A percentile compares a stretch with the other conserved stretches of the same genome.
These are phyloP conservation scores for Gnetum montanum DNA, from an alignment of 75 land plant species.

Conservation along the genomic window DNA sequence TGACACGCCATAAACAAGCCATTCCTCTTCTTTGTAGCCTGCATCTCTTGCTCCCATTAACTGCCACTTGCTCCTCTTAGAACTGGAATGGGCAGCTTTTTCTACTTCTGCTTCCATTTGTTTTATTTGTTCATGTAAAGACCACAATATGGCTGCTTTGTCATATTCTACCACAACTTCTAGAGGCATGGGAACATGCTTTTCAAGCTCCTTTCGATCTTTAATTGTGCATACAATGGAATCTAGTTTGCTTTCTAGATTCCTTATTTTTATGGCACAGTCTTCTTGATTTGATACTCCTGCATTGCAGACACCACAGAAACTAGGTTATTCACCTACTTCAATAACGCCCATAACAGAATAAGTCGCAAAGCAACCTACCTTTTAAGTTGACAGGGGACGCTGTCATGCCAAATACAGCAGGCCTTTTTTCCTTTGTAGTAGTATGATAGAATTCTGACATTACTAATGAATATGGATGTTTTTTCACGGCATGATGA, in stretches of 20 bases:
- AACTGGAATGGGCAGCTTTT: conserved; percentile 80
- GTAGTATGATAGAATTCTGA: conserved; percentile 23
- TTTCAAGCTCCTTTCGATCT: conserved; percentile 52
- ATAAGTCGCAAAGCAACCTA: no score
- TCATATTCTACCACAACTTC: conserved; percentile 29
- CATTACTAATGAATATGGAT: conserved; percentile 87
- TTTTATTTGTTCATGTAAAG: conserved; percentile 86
- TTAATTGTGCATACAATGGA: conserved; percentile 51
- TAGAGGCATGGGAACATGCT: conserved; percentile 49
- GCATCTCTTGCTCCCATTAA: conserved; percentile 99
- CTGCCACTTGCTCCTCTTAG: conserved; percentile 92
- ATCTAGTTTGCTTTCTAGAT: conserved; percentile 51
- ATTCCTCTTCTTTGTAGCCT: conserved; percentile 86
- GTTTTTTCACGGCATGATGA: conserved; percentile 73
- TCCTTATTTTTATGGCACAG: conserved; percentile 43
- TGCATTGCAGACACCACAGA: background rate
- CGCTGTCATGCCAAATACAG: conserved; percentile 50
- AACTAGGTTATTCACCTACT: background rate
- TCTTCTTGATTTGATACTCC: conserved; percentile 39
- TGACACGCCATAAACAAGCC: conserved; percentile 94
- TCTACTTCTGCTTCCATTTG: conserved; percentile 85
- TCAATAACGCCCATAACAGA: background rate
- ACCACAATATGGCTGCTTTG: conserved; percentile 19
- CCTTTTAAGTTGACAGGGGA: conserved; percentile 68
- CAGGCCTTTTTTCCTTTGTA: conserved; percentile 9